A percentile compares a stretch with the other conserved stretches of the same genome.
phyloP scores from a whole-genome alignment of 306 rosid species.

The Fragaria iinumae region DNA sequence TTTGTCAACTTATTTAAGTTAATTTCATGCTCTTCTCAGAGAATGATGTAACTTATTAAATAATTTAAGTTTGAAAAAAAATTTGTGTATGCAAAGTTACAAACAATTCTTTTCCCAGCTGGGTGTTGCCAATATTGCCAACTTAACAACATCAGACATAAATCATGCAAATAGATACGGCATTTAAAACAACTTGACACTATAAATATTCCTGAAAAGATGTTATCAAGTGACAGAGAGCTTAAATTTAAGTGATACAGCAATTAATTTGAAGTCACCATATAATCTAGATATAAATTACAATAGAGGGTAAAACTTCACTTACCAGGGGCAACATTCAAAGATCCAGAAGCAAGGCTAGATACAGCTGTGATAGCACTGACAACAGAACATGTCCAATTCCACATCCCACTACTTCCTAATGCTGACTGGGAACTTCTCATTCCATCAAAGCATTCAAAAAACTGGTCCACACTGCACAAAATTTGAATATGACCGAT shows the following conservation, averaged over 20 bases:
- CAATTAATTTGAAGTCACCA: neutral
- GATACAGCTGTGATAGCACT: slow-evolving; percentile 97
- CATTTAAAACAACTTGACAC: slow-evolving; percentile 1
- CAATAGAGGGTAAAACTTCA: slow-evolving; percentile 20
- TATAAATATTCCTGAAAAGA: neutral
- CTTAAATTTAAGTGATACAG: neutral
- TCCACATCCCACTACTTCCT: slow-evolving; percentile 95
- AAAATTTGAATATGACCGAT: slow-evolving; percentile 14
- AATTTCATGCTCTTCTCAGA: neutral
- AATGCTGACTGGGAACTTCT: slow-evolving; percentile 83
- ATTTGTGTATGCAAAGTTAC: slow-evolving; percentile 13
- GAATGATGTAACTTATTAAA: neutral
- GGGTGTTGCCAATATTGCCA: neutral
- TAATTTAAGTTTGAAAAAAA: neutral
- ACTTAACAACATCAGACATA: neutral
- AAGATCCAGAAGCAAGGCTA: slow-evolving; percentile 92
- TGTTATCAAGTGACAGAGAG: neutral
- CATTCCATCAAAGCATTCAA: slow-evolving; percentile 96
- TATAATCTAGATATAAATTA: neutral
- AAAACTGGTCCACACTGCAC: slow-evolving; percentile 95
- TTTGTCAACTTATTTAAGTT: neutral
- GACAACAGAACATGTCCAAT: slow-evolving; percentile 89
- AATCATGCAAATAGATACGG: neutral
- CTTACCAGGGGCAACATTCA: slow-evolving; percentile 72
- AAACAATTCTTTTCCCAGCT: neutral